Percentiles rank a stretch among this genome's conserved stretches.
These are phyloP conservation scores for Rosa persica DNA, from an alignment of 306 rosid genomes.

Conservation along the genomic window DNA sequence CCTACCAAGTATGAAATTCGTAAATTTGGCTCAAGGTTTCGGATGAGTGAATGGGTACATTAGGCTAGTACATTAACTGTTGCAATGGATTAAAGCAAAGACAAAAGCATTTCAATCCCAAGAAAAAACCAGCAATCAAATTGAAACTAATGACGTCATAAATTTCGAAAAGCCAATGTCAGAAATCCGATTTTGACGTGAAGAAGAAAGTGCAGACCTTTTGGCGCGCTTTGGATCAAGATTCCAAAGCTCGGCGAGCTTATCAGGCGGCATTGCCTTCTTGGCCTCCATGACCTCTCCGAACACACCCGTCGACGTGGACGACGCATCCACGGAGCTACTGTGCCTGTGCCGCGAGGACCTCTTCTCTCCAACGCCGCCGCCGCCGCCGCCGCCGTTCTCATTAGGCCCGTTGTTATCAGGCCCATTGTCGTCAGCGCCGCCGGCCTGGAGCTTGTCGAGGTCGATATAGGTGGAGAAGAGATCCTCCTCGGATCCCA, in stretches of 20 bases:
- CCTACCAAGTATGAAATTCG: not conserved
- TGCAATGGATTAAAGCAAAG: not conserved
- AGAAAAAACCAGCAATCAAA: not conserved
- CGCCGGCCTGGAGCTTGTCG: conserved; percentile 60
- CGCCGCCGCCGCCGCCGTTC: not conserved
- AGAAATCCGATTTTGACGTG: not conserved
- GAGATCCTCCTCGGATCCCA: conserved; percentile 56
- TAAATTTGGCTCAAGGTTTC: too few relatives aligned
- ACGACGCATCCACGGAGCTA: conserved; percentile 75
- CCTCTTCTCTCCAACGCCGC: conserved; percentile 60
- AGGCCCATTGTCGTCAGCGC: not conserved
- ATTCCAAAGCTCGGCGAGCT: conserved; percentile 97
- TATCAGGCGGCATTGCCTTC: conserved; percentile 99
- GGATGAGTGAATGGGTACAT: too few relatives aligned
- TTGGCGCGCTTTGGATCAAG: conserved; percentile 98
- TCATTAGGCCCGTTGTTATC: conserved; percentile 7
- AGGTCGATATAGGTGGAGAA: conserved; percentile 96
- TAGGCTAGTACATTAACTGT: not conserved
- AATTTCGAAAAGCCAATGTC: not conserved
- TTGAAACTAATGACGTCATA: not conserved
- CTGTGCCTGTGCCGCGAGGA: conserved; percentile 77
- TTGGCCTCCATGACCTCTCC: conserved; percentile 97
- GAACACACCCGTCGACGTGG: conserved; percentile 62
- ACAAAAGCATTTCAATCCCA: not conserved
- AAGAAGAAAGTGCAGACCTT: conserved; percentile 52